Conservation (phyloP, 352 stramenopile species). For the Phytophthora pluvialis region DNA sequence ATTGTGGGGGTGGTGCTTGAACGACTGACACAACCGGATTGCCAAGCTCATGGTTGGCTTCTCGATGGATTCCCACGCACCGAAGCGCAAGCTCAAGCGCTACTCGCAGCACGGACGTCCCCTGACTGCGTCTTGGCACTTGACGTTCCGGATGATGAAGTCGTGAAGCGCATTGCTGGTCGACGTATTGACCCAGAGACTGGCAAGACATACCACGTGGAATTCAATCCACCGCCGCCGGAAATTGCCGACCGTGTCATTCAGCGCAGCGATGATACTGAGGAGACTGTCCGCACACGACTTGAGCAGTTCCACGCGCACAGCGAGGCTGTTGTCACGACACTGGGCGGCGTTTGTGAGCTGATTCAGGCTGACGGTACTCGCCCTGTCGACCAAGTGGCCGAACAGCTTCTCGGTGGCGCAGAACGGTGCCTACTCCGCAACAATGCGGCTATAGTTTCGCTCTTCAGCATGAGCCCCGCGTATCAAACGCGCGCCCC, state of each 20-base stretch:
- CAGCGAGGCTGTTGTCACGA: conserved; percentile 51
- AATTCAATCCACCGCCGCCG: conserved; percentile 80
- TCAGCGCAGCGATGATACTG: conserved; percentile 87
- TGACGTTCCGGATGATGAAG: conserved; percentile 94
- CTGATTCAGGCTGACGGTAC: conserved; percentile 59
- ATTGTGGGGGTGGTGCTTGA: conserved; percentile 95
- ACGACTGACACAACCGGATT: conserved; percentile 77
- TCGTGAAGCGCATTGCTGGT: conserved; percentile 94
- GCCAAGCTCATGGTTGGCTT: conserved; percentile 82
- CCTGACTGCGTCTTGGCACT: conserved; percentile 95
- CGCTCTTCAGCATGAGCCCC: conserved; percentile 54
- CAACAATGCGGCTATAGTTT: conserved; percentile 66
- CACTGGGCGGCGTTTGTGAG: conserved; percentile 52
- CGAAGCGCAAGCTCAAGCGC: conserved; percentile 76
- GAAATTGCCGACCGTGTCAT: conserved; percentile 67
- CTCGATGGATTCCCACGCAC: conserved; percentile 96
- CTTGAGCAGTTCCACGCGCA: conserved; percentile 88
- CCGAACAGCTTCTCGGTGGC: conserved; percentile 54
- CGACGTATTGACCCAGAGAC: conserved; percentile 92
- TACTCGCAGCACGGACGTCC: conserved; percentile 68
- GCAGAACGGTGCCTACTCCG: conserved; percentile 61
- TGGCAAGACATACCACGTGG: conserved; percentile 92
- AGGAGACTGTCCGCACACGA: conserved; percentile 88
- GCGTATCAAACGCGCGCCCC: conserved; percentile 49
- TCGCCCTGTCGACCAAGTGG: conserved; percentile 55